phyloP scores from a whole-genome alignment of 1,139 yeast species.

The Yamadazyma pseudoaaseri region DNA sequence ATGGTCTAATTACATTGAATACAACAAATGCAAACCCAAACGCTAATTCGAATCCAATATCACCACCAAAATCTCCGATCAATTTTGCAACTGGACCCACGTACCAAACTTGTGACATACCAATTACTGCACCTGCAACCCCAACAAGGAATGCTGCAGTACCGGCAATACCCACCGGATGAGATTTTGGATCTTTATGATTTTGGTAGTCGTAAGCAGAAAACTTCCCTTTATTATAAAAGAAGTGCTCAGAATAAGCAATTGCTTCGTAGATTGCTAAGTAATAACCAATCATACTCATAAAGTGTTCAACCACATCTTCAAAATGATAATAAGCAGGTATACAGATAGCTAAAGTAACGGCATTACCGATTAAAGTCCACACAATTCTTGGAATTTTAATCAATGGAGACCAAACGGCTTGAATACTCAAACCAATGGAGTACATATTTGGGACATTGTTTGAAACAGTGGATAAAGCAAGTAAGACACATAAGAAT shows the following conservation, averaged over 20 bases:
- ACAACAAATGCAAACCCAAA: conserved; percentile 67
- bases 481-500: conserved; percentile 80
- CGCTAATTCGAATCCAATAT: conserved; percentile 83
- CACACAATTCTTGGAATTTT: conserved; percentile 78
- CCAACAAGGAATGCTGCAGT: conserved; percentile 77
- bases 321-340: conserved; percentile 81
- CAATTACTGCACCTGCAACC: conserved; percentile 79
- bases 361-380: conserved; percentile 74
- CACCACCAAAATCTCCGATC: conserved; percentile 76
- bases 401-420: conserved; percentile 70
- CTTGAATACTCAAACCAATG: conserved; percentile 79
- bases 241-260: conserved; percentile 72
- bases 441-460: conserved; percentile 94
- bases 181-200: conserved; percentile 52
- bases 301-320: conserved; percentile 74
- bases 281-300: conserved; percentile 90
- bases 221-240: conserved; percentile 63
- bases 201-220: conserved; percentile 61
- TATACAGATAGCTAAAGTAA: conserved; percentile 80
- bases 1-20: conserved; percentile 59
- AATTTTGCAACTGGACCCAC: conserved; percentile 61
- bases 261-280: conserved; percentile 81
- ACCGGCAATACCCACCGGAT: conserved; percentile 81
- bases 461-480: conserved; percentile 84
- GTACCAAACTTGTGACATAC: conserved; percentile 88